Conservation (phyloP, 2,329 filamentous ascomycete genomes). For the Monosporascus sp. region DNA sequence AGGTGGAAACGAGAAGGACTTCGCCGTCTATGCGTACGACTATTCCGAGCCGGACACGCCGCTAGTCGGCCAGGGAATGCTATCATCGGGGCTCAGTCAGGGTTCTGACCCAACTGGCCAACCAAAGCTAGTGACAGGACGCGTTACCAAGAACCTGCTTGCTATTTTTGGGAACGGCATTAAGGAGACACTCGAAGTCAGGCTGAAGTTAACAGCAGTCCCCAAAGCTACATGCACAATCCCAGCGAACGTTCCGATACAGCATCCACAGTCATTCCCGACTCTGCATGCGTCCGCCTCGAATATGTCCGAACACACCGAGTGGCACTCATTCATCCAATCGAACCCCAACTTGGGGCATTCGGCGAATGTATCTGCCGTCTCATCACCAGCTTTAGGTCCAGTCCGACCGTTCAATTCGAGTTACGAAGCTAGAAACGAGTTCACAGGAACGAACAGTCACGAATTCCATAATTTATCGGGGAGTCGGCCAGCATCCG, state of each 20-base stretch:
- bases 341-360: constrained; percentile 54
- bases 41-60: constrained; percentile 93
- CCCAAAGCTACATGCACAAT: constrained; percentile 42
- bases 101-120: constrained; percentile 26
- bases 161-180: constrained; percentile 78
- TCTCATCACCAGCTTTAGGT: constrained; percentile 28
- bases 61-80: constrained; percentile 89
- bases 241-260: constrained; percentile 14
- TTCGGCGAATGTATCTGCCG: constrained; percentile 25
- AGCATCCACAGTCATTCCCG: constrained; percentile 9
- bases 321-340: constrained; percentile 75
- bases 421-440: constrained; percentile 18
- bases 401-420: constrained; percentile 18
- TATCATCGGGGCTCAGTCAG: constrained; percentile 72
- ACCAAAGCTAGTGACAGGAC: constrained; percentile 76
- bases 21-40: constrained; percentile 95
- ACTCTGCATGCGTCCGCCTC: constrained; percentile 25
- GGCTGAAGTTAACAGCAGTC: constrained; percentile 76
- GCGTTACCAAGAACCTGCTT: constrained; percentile 80
- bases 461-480: constrained; percentile 12
- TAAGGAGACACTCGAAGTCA: constrained; percentile 89
- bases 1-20: constrained; percentile 67
- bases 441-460: constrained; percentile 8
- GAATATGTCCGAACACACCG: constrained; percentile 57
- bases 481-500: constrained; percentile 21